Percentiles rank a stretch among this genome's conserved stretches.
These are phyloP conservation scores for Protomyces arabidopsidicola DNA, from an alignment of 1,139 yeast species.

Conservation along the genomic window DNA sequence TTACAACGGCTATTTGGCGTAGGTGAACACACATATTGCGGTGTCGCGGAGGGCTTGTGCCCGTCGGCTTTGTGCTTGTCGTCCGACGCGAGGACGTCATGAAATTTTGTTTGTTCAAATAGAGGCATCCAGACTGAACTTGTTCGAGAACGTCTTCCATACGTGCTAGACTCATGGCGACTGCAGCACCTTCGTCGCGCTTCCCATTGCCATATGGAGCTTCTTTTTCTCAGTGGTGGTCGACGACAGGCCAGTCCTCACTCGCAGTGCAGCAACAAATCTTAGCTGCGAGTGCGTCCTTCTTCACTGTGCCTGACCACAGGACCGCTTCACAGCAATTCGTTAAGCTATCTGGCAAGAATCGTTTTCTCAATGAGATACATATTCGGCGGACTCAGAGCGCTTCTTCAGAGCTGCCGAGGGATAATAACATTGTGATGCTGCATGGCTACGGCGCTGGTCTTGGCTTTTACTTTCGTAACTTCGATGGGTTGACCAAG, in stretches of 20 bases:
- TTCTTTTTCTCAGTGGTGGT: constrained; percentile 27
- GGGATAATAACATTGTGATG: constrained; percentile 48
- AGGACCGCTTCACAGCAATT: constrained; percentile 46
- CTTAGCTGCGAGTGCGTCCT: constrained; percentile 50
- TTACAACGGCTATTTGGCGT: too few species aligned
- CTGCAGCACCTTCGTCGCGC: constrained; percentile 7
- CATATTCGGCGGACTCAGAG: constrained; percentile 37
- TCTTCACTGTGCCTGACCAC: constrained; percentile 52
- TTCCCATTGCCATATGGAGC: constrained; percentile 20
- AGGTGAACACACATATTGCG: too few species aligned
- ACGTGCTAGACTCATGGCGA: not conserved
- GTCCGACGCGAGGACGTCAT: not conserved
- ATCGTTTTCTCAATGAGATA: constrained; percentile 57
- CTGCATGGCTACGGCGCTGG: constrained; percentile 94
- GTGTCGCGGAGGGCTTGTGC: too few species aligned
- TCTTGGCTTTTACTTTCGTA: constrained; percentile 75
- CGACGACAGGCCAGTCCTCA: constrained; percentile 36
- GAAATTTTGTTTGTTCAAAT: too few species aligned
- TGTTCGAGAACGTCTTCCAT: too few species aligned
- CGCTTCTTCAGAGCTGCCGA: constrained; percentile 16
- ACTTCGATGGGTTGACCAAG: constrained; percentile 50
- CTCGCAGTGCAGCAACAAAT: constrained; percentile 45
- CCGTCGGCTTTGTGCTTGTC: too few species aligned
- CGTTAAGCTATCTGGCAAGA: constrained; percentile 47
- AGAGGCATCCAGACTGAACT: too few species aligned